These are phyloP conservation scores for Phytophthora europaea DNA, from an alignment of 352 stramenopile genomes.

Conservation along the genomic window DNA sequence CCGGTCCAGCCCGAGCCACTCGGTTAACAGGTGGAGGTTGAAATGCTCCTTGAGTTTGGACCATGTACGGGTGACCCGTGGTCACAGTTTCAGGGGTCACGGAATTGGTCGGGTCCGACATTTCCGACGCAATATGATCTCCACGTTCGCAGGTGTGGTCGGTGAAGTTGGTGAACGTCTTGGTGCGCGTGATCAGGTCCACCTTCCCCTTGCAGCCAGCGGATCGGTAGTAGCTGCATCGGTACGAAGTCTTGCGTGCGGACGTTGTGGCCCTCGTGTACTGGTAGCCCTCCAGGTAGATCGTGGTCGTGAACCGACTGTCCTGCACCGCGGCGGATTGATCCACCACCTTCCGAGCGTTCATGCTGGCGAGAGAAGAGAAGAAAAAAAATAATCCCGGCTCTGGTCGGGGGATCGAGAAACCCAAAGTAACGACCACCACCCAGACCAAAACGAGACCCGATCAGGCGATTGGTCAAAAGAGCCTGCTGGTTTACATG, in stretches of 20 bases:
- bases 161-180: slow-evolving; percentile 11
- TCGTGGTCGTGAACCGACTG: slow-evolving; percentile 18
- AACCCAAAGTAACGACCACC: background rate
- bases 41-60: background rate
- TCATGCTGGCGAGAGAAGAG: background rate
- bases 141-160: slow-evolving; percentile 11
- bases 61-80: background rate
- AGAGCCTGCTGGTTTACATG: background rate
- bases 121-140: background rate
- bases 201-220: slow-evolving; percentile 17
- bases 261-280: slow-evolving; percentile 11
- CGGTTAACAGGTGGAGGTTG: background rate
- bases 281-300: slow-evolving; percentile 9
- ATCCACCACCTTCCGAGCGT: slow-evolving; percentile 5
- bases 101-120: background rate
- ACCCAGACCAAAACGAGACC: slow-evolving; percentile 2
- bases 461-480: slow-evolving; percentile 5
- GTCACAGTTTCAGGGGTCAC: background rate
- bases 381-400: background rate
- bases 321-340: slow-evolving; percentile 13
- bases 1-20: background rate
- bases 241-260: slow-evolving; percentile 10
- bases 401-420: background rate
- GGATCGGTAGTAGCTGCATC: slow-evolving; percentile 26
- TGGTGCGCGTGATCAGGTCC: slow-evolving; percentile 7